Base-by-base conservation (phyloP, 208 protist species). In the Angomonas deanei region DNA sequence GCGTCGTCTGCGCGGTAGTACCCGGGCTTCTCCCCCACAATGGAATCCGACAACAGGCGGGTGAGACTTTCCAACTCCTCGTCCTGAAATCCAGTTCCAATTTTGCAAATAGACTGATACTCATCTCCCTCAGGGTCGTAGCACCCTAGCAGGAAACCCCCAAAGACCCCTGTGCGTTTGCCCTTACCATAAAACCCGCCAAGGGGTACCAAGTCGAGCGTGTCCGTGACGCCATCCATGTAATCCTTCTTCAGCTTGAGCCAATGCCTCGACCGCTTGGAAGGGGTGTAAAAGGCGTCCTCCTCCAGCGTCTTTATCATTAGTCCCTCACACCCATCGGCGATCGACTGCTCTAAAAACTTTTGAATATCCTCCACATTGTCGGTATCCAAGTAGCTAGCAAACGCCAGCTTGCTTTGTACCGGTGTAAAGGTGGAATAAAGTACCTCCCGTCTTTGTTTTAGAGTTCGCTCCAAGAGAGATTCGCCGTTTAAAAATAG, bases 201-300 rank as follows among this genome's bases (percentile, higher is more conserved):
- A 64, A 99, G 98, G 5, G 98, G 97, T 0, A 99, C 98, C 1
- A 99, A 81, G 79, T 99, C 99, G 1, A 99, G 62, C 2, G 96
- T 97, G 78, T 99, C 99, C 0, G 88, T 97, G 53, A 99, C 78
- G 42, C 96, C 97, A 42, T 98, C 85, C 70, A 99, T 89, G 77
- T 99, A 99, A 81, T 99, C 99, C 77, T 99, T 99, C 78, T 99
- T 99, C 19, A 99, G 81, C 73, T 99, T 99, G 26, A 99, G 82
- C 98, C 98, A 99, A 38, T 91, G 97, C 62, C 96, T 81, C 0
- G 97, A 98, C 19, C 99, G 88, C 64, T 97, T 98, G 10, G 85
- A 91, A 0, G 98, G 97, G 66, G 97, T 96, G 78, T 99, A 99
- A 27, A 65, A 78, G 0, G 97, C 86, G 24, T 98, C 87, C 49